Percentiles rank a stretch among this genome's conserved stretches.
phyloP scores from a whole-genome alignment of 768 basidiomycete genomes.

The Lyophyllum semitale region DNA sequence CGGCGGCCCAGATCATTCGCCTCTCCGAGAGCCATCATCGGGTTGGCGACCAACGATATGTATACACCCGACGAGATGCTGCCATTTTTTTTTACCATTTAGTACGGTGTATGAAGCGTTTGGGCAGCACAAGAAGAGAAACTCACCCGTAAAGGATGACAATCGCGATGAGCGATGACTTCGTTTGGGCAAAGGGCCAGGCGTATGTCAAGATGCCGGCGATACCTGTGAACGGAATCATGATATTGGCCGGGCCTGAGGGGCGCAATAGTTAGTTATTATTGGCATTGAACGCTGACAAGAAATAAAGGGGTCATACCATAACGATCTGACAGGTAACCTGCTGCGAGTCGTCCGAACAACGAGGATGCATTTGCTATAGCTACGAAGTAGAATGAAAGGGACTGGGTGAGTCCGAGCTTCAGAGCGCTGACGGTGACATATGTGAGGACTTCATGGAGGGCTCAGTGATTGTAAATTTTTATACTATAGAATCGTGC shows the following conservation, averaged over 20 bases:
- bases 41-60: conserved; percentile 54
- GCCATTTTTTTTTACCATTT: conserved; percentile 33
- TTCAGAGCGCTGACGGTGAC: too few species aligned
- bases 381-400: conserved; percentile 67
- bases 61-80: conserved; percentile 66
- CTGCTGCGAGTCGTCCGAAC: too few species aligned
- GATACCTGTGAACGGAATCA: too few species aligned
- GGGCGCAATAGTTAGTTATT: not conserved
- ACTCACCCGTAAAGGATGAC: conserved; percentile 64
- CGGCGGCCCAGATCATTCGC: conserved; percentile 56
- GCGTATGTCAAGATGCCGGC: too few species aligned
- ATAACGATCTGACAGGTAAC: too few species aligned
- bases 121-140: not conserved
- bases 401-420: too few species aligned
- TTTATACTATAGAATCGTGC: conserved; percentile 15
- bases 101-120: not conserved
- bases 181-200: too few species aligned
- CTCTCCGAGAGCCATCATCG: conserved; percentile 62
- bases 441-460: conserved; percentile 61
- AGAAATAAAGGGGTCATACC: conserved; percentile 28
- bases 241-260: conserved; percentile 65
- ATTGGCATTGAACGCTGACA: not conserved
- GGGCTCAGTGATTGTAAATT: conserved; percentile 32
- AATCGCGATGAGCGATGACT: conserved; percentile 50
- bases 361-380: conserved; percentile 70